These are phyloP conservation scores for Boletus huronensis DNA, from an alignment of 768 basidiomycete species.

Conservation along the genomic window DNA sequence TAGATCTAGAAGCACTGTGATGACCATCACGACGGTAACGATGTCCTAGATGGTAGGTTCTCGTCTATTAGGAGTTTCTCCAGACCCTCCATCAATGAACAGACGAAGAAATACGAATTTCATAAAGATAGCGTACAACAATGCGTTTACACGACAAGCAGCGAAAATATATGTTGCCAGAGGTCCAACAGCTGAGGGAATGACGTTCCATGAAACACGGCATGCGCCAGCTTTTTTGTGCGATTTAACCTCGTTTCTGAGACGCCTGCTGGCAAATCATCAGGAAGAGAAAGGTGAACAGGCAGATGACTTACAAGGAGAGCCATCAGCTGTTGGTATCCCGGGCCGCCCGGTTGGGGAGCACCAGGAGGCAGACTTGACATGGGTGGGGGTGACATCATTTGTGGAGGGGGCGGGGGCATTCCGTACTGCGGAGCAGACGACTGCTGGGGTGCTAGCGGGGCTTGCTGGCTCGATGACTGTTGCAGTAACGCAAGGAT, in stretches of 20 bases:
- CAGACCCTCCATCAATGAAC: neutral
- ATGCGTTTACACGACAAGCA: conserved; percentile 9
- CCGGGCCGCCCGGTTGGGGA: conserved; percentile 39
- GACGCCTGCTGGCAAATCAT: conserved; percentile 17
- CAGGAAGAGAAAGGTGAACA: neutral
- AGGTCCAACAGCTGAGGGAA: neutral
- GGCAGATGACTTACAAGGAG: conserved; percentile 50
- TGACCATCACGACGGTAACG: neutral
- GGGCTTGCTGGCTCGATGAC: conserved; percentile 36
- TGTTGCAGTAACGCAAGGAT: conserved; percentile 67
- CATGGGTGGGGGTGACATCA: conserved; percentile 46
- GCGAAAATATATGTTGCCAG: neutral
- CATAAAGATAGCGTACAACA: conserved; percentile 28
- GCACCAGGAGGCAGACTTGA: conserved; percentile 38
- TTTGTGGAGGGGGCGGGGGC: conserved; percentile 38
- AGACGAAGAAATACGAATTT: conserved; percentile 17
- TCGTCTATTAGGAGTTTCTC: neutral
- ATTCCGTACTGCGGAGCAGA: conserved; percentile 34
- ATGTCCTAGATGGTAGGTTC: neutral
- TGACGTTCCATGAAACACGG: neutral
- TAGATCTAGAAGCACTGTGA: neutral
- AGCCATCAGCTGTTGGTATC: conserved; percentile 66
- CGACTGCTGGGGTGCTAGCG: conserved; percentile 31
- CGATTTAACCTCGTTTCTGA: conserved; percentile 26
- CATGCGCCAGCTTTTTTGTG: neutral